Evolutionary conservation across 31 red algal species (phyloP).

Genomic region (Asparagopsis taxiformis): DNA sequence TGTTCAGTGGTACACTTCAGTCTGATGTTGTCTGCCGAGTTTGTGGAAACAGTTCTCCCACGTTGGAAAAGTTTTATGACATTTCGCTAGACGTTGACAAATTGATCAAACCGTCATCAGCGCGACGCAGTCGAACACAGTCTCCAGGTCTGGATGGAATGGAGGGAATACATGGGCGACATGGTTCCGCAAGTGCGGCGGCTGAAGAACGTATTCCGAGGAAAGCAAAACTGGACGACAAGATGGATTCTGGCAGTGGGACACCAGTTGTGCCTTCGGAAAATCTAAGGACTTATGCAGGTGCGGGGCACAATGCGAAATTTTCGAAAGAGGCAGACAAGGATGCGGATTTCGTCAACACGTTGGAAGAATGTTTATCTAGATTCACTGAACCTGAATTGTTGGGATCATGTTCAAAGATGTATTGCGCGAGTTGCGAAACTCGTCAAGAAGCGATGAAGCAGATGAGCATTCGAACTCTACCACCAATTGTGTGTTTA

Average conservation of each 20-base stretch:
- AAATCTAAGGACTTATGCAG: background rate
- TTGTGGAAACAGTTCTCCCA: conserved; percentile 77
- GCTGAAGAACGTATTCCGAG: conserved; percentile 7
- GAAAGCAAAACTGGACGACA: conserved; percentile 25
- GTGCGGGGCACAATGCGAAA: conserved; percentile 5
- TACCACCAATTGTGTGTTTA: conserved; percentile 91
- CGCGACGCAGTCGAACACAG: conserved; percentile 47
- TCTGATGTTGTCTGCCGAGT: conserved; percentile 83
- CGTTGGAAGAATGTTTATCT: conserved; percentile 67
- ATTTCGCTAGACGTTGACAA: conserved; percentile 89
- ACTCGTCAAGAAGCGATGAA: conserved; percentile 67
- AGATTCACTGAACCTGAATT: conserved; percentile 85
- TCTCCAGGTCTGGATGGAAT: conserved; percentile 34
- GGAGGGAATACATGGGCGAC: conserved; percentile 1
- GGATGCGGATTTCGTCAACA: conserved; percentile 35
- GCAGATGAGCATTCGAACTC: conserved; percentile 80
- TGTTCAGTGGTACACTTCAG: conserved; percentile 87
- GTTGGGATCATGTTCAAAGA: conserved; percentile 62
- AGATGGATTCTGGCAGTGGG: conserved; percentile 2
- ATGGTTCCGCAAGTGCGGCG: conserved; percentile 4
- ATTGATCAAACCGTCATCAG: conserved; percentile 37
- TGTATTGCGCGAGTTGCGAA: conserved; percentile 58
- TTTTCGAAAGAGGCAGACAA: conserved; percentile 15
- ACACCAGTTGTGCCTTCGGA: background rate
- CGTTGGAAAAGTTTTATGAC: conserved; percentile 92